phyloP scores from a whole-genome alignment of 345 rosid genomes.

The Syzygium jambos region DNA sequence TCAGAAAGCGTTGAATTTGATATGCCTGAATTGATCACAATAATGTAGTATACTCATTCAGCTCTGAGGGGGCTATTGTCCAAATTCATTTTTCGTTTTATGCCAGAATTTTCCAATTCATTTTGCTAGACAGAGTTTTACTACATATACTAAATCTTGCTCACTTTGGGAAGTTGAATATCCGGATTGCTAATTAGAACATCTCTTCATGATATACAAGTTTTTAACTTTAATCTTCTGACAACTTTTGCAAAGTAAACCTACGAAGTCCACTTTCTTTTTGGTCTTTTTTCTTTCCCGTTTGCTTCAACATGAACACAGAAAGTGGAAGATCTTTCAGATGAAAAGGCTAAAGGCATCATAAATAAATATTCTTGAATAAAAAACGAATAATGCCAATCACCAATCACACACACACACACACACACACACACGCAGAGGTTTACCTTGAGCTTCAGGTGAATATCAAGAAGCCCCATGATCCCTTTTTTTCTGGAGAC shows the following conservation, averaged over 20 bases:
- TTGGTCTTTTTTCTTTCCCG: background rate
- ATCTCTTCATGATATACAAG: too few relatives aligned
- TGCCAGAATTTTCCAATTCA: background rate
- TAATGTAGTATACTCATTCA: background rate
- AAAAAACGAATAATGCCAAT: background rate
- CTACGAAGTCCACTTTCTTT: background rate
- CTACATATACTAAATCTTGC: background rate
- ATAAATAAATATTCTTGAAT: background rate
- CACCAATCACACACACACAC: background rate
- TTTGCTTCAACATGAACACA: background rate
- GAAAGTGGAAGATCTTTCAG: background rate
- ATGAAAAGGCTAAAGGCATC: background rate
- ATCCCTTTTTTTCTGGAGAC: slow-evolving; percentile 5
- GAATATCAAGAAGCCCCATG: slow-evolving; percentile 36
- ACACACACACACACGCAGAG: background rate
- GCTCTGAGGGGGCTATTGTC: background rate
- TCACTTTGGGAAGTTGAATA: background rate
- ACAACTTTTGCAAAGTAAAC: background rate
- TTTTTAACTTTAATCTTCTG: background rate
- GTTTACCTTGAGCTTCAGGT: slow-evolving; percentile 48
- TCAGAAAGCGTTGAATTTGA: slow-evolving; percentile 26
- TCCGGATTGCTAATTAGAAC: background rate
- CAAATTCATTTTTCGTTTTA: background rate
- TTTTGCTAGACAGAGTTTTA: background rate
- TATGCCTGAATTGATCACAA: slow-evolving; percentile 29